Evolutionary conservation across 306 rosid species (phyloP).

Genomic region (Crotalaria pallida): DNA sequence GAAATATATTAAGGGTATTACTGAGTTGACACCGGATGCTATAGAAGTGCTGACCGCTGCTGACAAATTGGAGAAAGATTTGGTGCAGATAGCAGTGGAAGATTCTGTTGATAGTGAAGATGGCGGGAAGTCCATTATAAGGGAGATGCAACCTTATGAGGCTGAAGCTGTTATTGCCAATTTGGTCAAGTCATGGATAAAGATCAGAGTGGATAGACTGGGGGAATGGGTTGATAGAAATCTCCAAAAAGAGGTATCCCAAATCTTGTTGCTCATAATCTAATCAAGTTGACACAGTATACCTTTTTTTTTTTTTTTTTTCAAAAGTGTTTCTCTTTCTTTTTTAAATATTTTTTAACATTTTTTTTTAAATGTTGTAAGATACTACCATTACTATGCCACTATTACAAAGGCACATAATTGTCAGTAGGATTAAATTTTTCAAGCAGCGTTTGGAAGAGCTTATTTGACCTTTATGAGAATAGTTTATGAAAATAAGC

Average conservation of each 20-base stretch:
- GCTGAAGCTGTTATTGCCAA: conserved; percentile 67
- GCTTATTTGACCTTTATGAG: too few relatives aligned
- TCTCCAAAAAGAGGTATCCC: conserved; percentile 75
- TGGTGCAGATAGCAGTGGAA: conserved; percentile 92
- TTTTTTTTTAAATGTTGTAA: background rate
- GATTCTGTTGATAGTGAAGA: conserved; percentile 93
- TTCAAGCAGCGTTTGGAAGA: too few relatives aligned
- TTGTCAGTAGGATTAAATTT: background rate
- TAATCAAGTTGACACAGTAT: background rate
- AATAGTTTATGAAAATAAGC: too few relatives aligned
- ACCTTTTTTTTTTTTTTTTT: background rate
- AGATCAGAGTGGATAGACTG: conserved; percentile 74
- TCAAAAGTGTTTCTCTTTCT: background rate
- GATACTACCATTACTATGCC: background rate
- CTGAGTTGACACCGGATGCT: conserved; percentile 77
- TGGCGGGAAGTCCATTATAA: conserved; percentile 88
- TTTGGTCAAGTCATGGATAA: conserved; percentile 81
- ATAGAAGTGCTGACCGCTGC: conserved; percentile 78
- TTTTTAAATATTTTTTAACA: background rate
- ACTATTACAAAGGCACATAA: background rate
- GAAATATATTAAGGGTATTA: conserved; percentile 49
- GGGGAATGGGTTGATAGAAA: conserved; percentile 81
- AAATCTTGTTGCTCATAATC: conserved; percentile 5
- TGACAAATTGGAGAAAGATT: conserved; percentile 90
- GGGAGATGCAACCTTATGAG: conserved; percentile 96